phyloP scores from a whole-genome alignment of 345 rosid genomes.

The Lepidium africanum region DNA sequence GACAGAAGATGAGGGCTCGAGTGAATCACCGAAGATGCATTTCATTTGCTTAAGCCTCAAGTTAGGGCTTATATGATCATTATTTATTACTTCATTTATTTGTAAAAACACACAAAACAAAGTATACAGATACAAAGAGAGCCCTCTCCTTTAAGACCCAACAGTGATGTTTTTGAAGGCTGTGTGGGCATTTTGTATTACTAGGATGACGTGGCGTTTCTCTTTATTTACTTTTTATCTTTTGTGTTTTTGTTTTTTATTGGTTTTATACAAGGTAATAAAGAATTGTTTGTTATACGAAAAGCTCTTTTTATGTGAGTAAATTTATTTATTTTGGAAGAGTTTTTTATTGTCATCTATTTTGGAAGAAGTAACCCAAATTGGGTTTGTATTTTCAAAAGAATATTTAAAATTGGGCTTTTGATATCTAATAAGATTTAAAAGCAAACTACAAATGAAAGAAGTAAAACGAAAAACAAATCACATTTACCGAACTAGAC shows the following conservation, averaged over 20 bases:
- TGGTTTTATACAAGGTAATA: neutral
- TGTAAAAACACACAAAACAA: neutral
- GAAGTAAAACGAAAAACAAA: no score
- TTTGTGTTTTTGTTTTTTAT: neutral
- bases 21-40: constrained; percentile 72
- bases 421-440: no score
- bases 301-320: neutral
- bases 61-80: neutral
- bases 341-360: no score
- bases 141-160: constrained; percentile 29
- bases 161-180: constrained; percentile 22
- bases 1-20: constrained; percentile 39
- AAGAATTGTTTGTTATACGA: neutral
- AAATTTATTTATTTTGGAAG: no score
- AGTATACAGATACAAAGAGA: constrained; percentile 10
- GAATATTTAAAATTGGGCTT: no score
- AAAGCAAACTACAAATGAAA: no score
- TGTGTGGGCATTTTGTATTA: constrained; percentile 18
- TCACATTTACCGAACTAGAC: no score
- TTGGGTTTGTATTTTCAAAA: no score
- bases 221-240: neutral
- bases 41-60: constrained; percentile 34
- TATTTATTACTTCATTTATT: constrained; percentile 7
- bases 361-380: no score
- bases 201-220: constrained; percentile 26